phyloP scores from a whole-genome alignment of 2,329 filamentous ascomycete genomes.

The Thermothelomyces thermophilus region DNA sequence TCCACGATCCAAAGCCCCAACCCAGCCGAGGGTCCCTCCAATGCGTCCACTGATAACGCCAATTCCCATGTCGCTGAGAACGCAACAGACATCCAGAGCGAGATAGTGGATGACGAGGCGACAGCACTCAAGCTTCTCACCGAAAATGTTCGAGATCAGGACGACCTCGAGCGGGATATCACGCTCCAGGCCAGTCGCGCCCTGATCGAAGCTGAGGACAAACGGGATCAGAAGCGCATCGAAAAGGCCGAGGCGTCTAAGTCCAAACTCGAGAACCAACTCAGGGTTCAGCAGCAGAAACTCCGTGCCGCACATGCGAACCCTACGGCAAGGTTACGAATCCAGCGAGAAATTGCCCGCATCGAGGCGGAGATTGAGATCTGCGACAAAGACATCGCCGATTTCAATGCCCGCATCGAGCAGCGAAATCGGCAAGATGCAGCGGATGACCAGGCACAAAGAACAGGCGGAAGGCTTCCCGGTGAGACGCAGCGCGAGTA shows the following conservation, averaged over 20 bases:
- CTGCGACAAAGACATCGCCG: slow-evolving; percentile 64
- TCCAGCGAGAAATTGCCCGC: slow-evolving; percentile 59
- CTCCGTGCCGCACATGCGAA: slow-evolving; percentile 40
- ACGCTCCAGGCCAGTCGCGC: slow-evolving; percentile 53
- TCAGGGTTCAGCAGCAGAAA: slow-evolving; percentile 47
- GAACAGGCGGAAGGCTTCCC: slow-evolving; percentile 44
- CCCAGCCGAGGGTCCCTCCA: background rate
- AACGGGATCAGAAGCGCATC: slow-evolving; percentile 56
- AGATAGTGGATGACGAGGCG: slow-evolving; percentile 43
- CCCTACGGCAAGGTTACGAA: slow-evolving; percentile 47
- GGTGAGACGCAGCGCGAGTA: slow-evolving; percentile 84
- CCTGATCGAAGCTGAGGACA: slow-evolving; percentile 56
- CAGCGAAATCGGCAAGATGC: slow-evolving; percentile 57
- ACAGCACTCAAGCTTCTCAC: slow-evolving; percentile 56
- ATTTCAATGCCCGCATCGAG: slow-evolving; percentile 76
- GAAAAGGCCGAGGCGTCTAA: slow-evolving; percentile 49
- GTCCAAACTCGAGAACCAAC: slow-evolving; percentile 57
- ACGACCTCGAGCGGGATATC: slow-evolving; percentile 86
- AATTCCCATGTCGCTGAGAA: background rate
- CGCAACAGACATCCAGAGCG: background rate
- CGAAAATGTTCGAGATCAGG: slow-evolving; percentile 71
- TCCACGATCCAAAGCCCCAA: background rate
- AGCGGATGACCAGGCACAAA: slow-evolving; percentile 30
- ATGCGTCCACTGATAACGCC: background rate
- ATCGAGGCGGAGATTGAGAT: slow-evolving; percentile 58